These are phyloP conservation scores for Rhododendron simsii DNA, from an alignment of 148 eudicot genomes.

Conservation along the genomic window DNA sequence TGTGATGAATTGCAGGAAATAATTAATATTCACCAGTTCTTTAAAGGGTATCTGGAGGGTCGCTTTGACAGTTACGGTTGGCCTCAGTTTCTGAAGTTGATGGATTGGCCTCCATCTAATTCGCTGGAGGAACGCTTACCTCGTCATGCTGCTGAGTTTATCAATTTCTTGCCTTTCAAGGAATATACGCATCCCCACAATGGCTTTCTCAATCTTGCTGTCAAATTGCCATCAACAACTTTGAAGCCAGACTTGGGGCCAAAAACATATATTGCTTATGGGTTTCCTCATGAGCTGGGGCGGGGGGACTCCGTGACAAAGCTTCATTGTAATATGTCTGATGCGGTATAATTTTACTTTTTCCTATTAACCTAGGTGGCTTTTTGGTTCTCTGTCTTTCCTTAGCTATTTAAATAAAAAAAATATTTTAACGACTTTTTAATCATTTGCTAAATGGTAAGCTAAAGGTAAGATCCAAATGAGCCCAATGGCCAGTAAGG, in stretches of 20 bases:
- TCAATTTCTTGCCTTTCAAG: slow-evolving; percentile 54
- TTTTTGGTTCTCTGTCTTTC: too few relatives aligned
- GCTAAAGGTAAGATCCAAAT: too few relatives aligned
- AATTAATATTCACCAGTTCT: slow-evolving; percentile 48
- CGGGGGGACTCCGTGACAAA: too few relatives aligned
- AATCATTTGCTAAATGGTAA: too few relatives aligned
- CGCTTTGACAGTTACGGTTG: slow-evolving; percentile 18
- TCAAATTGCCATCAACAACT: slow-evolving; percentile 26
- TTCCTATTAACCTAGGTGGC: too few relatives aligned
- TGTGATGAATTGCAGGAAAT: slow-evolving; percentile 30
- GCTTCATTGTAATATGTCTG: too few relatives aligned
- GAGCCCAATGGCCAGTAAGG: too few relatives aligned
- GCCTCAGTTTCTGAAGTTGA: slow-evolving; percentile 61
- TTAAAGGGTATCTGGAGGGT: slow-evolving; percentile 38
- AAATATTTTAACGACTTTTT: too few relatives aligned
- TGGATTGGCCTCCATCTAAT: slow-evolving; percentile 61
- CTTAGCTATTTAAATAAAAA: too few relatives aligned
- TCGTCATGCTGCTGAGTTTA: slow-evolving; percentile 60
- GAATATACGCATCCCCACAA: slow-evolving; percentile 57
- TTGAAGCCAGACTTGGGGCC: slow-evolving; percentile 39
- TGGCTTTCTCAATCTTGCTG: slow-evolving; percentile 48
- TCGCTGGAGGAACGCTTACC: slow-evolving; percentile 53
- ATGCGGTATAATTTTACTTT: too few relatives aligned
- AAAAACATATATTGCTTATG: too few relatives aligned
- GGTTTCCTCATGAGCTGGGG: too few relatives aligned